phyloP scores from a whole-genome alignment of 768 basidiomycete species.

The Tremella mesenterica region DNA sequence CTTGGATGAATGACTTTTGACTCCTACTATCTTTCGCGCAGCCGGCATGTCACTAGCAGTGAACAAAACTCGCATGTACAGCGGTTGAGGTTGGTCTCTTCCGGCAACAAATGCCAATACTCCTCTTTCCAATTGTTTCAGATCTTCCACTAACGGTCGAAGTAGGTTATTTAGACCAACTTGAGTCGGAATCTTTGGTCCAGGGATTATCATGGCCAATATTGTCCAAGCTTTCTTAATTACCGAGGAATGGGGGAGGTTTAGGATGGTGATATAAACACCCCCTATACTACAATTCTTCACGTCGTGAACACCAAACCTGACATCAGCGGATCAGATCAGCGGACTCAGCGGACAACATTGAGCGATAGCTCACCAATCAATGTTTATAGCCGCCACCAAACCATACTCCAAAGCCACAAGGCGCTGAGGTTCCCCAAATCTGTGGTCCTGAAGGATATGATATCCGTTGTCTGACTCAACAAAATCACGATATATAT shows the following conservation, averaged over 20 bases:
- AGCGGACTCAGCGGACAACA: not conserved
- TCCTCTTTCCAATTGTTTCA: not conserved
- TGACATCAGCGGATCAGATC: not conserved
- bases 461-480: no score
- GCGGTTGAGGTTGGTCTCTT: not conserved
- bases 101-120: not conserved
- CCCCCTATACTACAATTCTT: not conserved
- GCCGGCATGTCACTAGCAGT: not conserved
- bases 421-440: not conserved
- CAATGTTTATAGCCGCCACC: not conserved
- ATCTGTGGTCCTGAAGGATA: no score
- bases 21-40: not conserved
- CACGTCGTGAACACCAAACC: constrained; percentile 3
- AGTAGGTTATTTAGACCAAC: not conserved
- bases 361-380: not conserved
- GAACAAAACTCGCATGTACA: not conserved
- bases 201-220: not conserved
- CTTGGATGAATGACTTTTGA: not conserved
- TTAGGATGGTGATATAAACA: not conserved
- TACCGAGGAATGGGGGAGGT: not conserved
- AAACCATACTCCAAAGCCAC: not conserved
- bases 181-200: not conserved
- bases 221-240: not conserved
- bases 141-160: not conserved
- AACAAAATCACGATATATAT: no score